Conservation (phyloP, 805 yeast genomes). For the Nakazawaea pomicola region DNA sequence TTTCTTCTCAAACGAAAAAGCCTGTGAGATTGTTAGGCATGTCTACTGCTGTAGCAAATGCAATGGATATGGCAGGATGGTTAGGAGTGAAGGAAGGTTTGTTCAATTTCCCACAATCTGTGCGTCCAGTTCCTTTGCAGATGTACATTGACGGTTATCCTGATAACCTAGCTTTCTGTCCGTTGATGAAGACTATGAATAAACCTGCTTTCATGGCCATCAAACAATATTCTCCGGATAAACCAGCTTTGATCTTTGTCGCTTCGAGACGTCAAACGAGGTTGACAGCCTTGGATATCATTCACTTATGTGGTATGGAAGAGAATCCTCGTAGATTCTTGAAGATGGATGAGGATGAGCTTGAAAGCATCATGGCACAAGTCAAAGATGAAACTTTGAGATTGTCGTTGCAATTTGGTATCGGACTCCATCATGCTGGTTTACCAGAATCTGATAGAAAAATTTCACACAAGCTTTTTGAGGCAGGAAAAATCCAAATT, state of each 20-base stretch:
- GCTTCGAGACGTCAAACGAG: conserved; percentile 82
- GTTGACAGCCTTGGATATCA: conserved; percentile 72
- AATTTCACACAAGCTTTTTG: conserved; percentile 66
- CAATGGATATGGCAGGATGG: conserved; percentile 85
- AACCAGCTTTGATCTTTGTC: conserved; percentile 82
- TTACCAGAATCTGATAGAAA: conserved; percentile 68
- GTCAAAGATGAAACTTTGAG: conserved; percentile 83
- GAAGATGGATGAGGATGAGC: conserved; percentile 59
- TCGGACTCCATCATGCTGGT: conserved; percentile 82
- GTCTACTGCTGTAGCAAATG: conserved; percentile 85
- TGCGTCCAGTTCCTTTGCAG: conserved; percentile 79
- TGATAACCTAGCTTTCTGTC: conserved; percentile 74
- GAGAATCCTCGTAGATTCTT: conserved; percentile 69
- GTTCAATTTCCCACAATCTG: conserved; percentile 77
- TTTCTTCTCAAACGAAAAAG: conserved; percentile 52
- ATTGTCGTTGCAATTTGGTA: conserved; percentile 71
- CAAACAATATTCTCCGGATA: conserved; percentile 80
- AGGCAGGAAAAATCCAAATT: conserved; percentile 63
- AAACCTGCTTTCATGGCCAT: conserved; percentile 91
- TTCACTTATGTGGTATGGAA: conserved; percentile 75
- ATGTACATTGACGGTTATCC: conserved; percentile 88
- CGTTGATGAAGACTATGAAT: conserved; percentile 83
- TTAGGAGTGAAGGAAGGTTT: conserved; percentile 68
- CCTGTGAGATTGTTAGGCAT: conserved; percentile 68
- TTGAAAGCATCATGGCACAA: conserved; percentile 39